Percentiles rank a stretch among this genome's conserved stretches.
phyloP scores from a whole-genome alignment of 169 alveolate species.

The Plasmodium gaboni region DNA sequence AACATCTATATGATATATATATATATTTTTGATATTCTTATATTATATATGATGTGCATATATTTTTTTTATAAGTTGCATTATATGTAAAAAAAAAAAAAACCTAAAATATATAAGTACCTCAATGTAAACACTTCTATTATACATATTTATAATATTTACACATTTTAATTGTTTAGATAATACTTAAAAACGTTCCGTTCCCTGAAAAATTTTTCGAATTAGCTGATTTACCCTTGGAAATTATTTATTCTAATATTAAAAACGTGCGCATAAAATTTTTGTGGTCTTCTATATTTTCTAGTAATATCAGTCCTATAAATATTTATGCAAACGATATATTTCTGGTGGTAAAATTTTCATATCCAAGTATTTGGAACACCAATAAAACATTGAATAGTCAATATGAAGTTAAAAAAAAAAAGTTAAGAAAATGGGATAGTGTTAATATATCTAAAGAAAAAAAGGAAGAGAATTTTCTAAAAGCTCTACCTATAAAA shows the following conservation, averaged over 20 bases:
- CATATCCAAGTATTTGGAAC: slow-evolving; percentile 83
- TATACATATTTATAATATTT: background rate
- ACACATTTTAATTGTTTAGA: slow-evolving; percentile 11
- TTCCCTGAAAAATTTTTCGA: slow-evolving; percentile 87
- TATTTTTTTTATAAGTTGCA: background rate
- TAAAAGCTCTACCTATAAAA: slow-evolving; percentile 84
- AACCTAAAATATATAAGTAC: background rate
- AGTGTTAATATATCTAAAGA: slow-evolving; percentile 62
- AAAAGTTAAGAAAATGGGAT: slow-evolving; percentile 58
- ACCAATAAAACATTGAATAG: slow-evolving; percentile 38
- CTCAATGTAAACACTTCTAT: background rate
- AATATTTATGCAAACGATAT: slow-evolving; percentile 79
- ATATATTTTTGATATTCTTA: background rate
- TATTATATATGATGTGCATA: background rate
- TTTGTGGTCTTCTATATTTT: slow-evolving; percentile 82
- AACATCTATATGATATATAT: background rate
- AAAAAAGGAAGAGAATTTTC: slow-evolving; percentile 78
- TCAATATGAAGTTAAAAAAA: slow-evolving; percentile 42
- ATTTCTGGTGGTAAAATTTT: slow-evolving; percentile 79
- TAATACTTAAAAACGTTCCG: slow-evolving; percentile 85
- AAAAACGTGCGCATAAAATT: slow-evolving; percentile 83
- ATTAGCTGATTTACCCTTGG: slow-evolving; percentile 87
- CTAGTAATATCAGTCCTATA: slow-evolving; percentile 76
- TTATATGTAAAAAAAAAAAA: background rate
- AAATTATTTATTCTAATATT: slow-evolving; percentile 85